Evolutionary conservation across 2,329 filamentous ascomycete species (phyloP).

Genomic region (Thermoascus crustaceus): DNA sequence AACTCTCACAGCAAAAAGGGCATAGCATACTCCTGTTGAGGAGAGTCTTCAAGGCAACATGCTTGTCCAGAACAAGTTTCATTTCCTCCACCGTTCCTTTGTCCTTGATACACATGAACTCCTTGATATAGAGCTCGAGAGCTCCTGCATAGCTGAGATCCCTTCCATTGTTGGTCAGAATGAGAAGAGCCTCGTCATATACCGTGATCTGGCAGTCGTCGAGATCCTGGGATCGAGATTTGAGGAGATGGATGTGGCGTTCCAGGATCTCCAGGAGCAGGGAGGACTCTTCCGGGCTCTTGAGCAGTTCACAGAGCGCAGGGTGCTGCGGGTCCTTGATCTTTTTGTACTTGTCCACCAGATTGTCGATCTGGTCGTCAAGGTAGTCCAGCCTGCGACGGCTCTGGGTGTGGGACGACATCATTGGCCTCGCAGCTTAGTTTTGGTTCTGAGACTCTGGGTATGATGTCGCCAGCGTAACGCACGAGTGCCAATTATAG

Average conservation of each 20-base stretch:
- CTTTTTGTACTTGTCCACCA: slow-evolving; percentile 21
- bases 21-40: slow-evolving; percentile 17
- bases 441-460: neutral
- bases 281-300: slow-evolving; percentile 14
- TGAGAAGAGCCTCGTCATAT: slow-evolving; percentile 33
- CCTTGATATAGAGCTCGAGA: slow-evolving; percentile 30
- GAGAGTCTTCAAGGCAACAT: slow-evolving; percentile 18
- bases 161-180: slow-evolving; percentile 25
- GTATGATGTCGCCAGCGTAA: neutral
- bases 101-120: slow-evolving; percentile 28
- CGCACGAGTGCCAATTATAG: no score
- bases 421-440: neutral
- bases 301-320: slow-evolving; percentile 22
- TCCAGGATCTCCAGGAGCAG: slow-evolving; percentile 26
- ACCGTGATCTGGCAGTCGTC: slow-evolving; percentile 31
- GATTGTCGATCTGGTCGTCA: slow-evolving; percentile 13
- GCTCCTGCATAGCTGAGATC: slow-evolving; percentile 22
- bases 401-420: neutral
- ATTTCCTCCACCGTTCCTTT: slow-evolving; percentile 11
- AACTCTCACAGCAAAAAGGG: neutral
- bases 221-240: slow-evolving; percentile 25
- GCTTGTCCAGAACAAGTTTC: slow-evolving; percentile 19
- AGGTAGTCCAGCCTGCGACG: slow-evolving; percentile 1
- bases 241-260: slow-evolving; percentile 28
- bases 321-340: slow-evolving; percentile 19